Evolutionary conservation across 305 asterid species (phyloP).

Genomic region (Withania somnifera): DNA sequence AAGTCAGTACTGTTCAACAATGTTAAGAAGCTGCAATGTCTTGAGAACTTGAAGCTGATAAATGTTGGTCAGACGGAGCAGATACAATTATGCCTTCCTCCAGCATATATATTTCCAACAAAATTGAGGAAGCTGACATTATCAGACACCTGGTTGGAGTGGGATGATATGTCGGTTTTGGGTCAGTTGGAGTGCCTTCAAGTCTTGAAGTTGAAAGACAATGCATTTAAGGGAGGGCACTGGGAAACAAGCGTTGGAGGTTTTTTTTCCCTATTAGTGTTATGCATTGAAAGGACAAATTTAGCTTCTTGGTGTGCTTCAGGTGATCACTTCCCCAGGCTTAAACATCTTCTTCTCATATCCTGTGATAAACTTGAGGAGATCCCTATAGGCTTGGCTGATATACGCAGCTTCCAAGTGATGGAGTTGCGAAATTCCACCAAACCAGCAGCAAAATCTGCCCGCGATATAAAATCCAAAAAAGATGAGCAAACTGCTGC

Average conservation of each 20-base stretch:
- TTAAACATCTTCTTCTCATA: conserved; percentile 19
- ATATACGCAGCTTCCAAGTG: conserved; percentile 10
- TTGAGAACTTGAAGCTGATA: conserved; percentile 38
- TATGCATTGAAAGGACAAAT: conserved; percentile 22
- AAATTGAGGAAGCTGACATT: conserved; percentile 25
- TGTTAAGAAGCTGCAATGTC: conserved; percentile 10
- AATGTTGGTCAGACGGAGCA: conserved; percentile 11
- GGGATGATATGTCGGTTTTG: conserved; percentile 30
- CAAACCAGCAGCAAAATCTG: conserved; percentile 19
- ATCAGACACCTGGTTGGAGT: conserved; percentile 19
- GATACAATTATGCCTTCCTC: conserved; percentile 10
- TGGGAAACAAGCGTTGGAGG: conserved; percentile 20
- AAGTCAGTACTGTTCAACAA: not conserved
- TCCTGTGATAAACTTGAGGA: conserved; percentile 25
- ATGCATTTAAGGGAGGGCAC: conserved; percentile 19
- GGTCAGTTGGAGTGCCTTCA: conserved; percentile 23
- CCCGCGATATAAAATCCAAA: conserved; percentile 15
- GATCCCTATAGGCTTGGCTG: conserved; percentile 25
- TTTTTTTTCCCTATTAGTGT: conserved; percentile 17
- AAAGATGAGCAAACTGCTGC: not conserved
- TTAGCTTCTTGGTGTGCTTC: conserved; percentile 26
- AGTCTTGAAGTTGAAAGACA: conserved; percentile 34
- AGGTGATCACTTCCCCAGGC: conserved; percentile 22
- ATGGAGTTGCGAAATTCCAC: conserved; percentile 21
- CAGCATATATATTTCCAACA: conserved; percentile 10